Percentiles rank a stretch among this genome's conserved stretches.
phyloP scores from a whole-genome alignment of 2,329 filamentous ascomycete genomes.

The Pestalotiopsis sp. region DNA sequence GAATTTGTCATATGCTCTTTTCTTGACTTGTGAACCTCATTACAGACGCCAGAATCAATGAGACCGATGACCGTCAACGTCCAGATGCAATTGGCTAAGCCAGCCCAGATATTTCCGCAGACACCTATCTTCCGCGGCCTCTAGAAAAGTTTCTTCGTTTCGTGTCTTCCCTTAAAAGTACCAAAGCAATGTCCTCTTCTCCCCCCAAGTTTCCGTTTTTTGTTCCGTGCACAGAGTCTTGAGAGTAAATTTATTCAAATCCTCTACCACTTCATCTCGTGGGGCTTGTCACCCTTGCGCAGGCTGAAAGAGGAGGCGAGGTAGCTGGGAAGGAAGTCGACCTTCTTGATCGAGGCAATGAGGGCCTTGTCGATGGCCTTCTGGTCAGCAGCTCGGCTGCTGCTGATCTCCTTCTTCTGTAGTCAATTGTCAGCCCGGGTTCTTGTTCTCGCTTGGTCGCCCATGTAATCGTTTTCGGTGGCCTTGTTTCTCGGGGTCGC shows the following conservation, averaged over 20 bases:
- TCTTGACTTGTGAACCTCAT: constrained; percentile 64
- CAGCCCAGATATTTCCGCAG: constrained; percentile 50
- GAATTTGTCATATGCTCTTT: constrained; percentile 19
- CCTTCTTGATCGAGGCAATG: constrained; percentile 97
- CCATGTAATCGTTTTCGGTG: too few relatives aligned
- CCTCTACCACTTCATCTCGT: constrained; percentile 98
- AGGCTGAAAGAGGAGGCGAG: constrained; percentile 96
- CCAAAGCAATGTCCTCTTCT: constrained; percentile 15
- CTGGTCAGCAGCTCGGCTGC: constrained; percentile 93
- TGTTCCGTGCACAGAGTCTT: constrained; percentile 6
- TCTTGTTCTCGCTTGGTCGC: neutral
- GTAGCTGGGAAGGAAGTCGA: constrained; percentile 91
- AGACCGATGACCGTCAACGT: constrained; percentile 66
- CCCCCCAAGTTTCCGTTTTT: constrained; percentile 2
- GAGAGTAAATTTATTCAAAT: neutral
- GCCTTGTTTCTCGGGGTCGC: neutral
- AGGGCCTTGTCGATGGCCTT: constrained; percentile 98
- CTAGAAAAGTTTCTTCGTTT: constrained; percentile 26
- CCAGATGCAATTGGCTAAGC: constrained; percentile 66
- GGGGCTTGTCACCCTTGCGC: constrained; percentile 98
- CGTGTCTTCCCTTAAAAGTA: constrained; percentile 27
- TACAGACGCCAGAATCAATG: constrained; percentile 66
- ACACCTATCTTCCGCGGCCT: constrained; percentile 47
- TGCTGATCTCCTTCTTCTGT: constrained; percentile 96
- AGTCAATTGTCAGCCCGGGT: constrained; percentile 36